Conservation (phyloP, 768 basidiomycete species). For the Boletus sensibilis region DNA sequence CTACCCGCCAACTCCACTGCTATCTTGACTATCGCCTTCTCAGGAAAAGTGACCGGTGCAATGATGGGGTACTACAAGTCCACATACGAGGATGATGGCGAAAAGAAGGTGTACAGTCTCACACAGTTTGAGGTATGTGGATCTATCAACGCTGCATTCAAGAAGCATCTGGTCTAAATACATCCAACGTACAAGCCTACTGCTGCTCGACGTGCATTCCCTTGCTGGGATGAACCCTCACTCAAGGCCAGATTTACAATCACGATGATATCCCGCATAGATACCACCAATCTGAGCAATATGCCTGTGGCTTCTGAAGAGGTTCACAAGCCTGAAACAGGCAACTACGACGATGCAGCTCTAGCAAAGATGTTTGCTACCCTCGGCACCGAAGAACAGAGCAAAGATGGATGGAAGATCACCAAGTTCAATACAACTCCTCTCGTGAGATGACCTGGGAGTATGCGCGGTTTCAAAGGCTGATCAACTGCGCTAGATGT, state of each 20-base stretch:
- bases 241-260: slow-evolving; percentile 82
- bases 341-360: slow-evolving; percentile 33
- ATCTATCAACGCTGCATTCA: not conserved
- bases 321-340: slow-evolving; percentile 36
- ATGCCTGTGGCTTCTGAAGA: slow-evolving; percentile 75
- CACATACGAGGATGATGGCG: slow-evolving; percentile 58
- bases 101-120: slow-evolving; percentile 67
- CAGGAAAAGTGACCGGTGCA: slow-evolving; percentile 59
- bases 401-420: slow-evolving; percentile 65
- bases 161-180: not conserved
- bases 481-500: slow-evolving; percentile 48
- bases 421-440: slow-evolving; percentile 82
- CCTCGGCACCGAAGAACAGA: slow-evolving; percentile 36
- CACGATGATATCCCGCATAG: slow-evolving; percentile 74
- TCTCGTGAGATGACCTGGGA: slow-evolving; percentile 37
- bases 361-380: slow-evolving; percentile 43
- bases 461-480: not conserved
- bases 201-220: slow-evolving; percentile 77
- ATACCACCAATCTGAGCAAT: slow-evolving; percentile 81
- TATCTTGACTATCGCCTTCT: slow-evolving; percentile 67
- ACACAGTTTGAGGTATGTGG: slow-evolving; percentile 81
- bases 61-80: slow-evolving; percentile 88
- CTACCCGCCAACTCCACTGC: slow-evolving; percentile 72
- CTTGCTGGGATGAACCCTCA: slow-evolving; percentile 92
- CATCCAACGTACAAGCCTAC: slow-evolving; percentile 56